These are phyloP conservation scores for Phragmites australis DNA, from an alignment of 176 grass and related monocot species.

Conservation along the genomic window DNA sequence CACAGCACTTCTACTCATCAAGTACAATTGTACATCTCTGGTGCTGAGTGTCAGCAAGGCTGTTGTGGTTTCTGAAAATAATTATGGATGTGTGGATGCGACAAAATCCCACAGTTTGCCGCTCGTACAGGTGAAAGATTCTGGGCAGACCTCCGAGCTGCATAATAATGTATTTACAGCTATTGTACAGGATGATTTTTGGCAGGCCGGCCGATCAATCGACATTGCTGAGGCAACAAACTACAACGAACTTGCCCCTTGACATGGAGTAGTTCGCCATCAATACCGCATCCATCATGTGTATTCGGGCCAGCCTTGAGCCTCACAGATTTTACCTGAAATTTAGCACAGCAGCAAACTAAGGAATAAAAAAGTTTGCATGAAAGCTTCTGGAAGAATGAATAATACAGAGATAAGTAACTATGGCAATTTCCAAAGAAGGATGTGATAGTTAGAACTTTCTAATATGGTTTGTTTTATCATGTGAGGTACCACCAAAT, in stretches of 20 bases:
- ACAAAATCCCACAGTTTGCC: constrained; percentile 41
- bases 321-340: constrained; percentile 90
- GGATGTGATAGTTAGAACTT: neutral
- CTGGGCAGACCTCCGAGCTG: neutral
- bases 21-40: constrained; percentile 33
- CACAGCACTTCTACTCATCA: constrained; percentile 31
- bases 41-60: constrained; percentile 31
- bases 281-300: constrained; percentile 87
- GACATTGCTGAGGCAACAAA: constrained; percentile 89
- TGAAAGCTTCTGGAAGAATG: neutral
- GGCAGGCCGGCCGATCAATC: constrained; percentile 70
- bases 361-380: constrained; percentile 1
- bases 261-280: constrained; percentile 76
- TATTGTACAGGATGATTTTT: constrained; percentile 55
- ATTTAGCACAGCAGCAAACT: constrained; percentile 22
- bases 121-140: constrained; percentile 32
- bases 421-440: constrained; percentile 1
- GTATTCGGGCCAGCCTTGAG: constrained; percentile 77
- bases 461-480: too few relatives aligned
- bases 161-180: constrained; percentile 52
- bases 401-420: constrained; percentile 1
- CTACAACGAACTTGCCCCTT: constrained; percentile 85
- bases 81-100: constrained; percentile 24
- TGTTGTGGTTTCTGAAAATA: constrained; percentile 32
- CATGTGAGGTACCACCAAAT: neutral